phyloP scores from a whole-genome alignment of 2,329 filamentous ascomycete genomes.

The Fusarium metavorans region DNA sequence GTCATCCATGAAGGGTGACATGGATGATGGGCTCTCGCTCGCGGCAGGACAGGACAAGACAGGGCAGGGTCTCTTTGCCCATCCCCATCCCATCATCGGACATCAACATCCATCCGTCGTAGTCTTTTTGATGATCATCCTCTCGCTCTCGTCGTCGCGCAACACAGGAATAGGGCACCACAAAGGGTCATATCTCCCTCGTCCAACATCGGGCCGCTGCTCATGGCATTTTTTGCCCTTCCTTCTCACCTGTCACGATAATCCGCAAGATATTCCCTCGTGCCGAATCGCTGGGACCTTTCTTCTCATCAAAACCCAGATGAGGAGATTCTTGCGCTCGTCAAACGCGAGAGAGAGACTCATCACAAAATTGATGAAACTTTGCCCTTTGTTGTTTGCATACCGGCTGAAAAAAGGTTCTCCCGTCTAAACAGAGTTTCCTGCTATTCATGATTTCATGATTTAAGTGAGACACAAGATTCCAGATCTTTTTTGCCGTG shows the following conservation, averaged over 20 bases:
- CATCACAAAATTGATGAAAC: background rate
- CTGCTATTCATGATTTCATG: background rate
- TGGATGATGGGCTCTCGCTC: constrained; percentile 6
- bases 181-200: constrained; percentile 10
- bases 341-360: constrained; percentile 10
- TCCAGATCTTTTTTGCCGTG: constrained; percentile 4
- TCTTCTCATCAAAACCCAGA: constrained; percentile 27
- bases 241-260: constrained; percentile 29
- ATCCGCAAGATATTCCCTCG: constrained; percentile 41
- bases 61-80: background rate
- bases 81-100: constrained; percentile 5
- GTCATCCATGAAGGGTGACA: constrained; percentile 7
- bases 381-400: constrained; percentile 6
- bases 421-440: background rate
- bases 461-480: background rate
- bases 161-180: constrained; percentile 4
- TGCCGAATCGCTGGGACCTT: constrained; percentile 27
- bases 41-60: background rate
- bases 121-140: constrained; percentile 10
- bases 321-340: constrained; percentile 43
- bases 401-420: background rate
- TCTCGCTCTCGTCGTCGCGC: background rate
- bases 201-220: constrained; percentile 29
- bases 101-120: background rate
- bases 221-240: background rate